Percentiles rank a stretch among this genome's conserved stretches.
phyloP scores from a whole-genome alignment of 139 green algal species.

The Nannochloris sp. region DNA sequence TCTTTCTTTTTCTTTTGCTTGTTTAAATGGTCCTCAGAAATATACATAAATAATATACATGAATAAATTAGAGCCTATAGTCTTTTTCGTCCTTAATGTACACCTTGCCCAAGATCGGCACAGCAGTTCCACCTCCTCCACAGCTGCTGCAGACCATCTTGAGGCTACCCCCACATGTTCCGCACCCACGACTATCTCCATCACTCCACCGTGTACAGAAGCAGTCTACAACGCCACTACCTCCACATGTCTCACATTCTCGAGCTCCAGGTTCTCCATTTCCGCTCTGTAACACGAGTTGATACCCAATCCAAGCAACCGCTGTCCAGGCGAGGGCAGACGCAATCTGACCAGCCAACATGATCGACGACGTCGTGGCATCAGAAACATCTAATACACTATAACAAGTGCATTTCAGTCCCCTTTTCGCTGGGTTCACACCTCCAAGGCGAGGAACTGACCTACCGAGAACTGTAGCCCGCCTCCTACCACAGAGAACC shows the following conservation, averaged over 20 bases:
- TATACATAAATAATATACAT: neutral
- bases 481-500: too few species aligned
- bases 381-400: neutral
- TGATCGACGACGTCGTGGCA: neutral
- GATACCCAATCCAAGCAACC: conserved; percentile 4
- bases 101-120: conserved; percentile 21
- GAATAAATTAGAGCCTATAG: conserved; percentile 1
- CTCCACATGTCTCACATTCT: conserved; percentile 21
- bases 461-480: too few species aligned
- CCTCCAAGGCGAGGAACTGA: too few species aligned
- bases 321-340: conserved; percentile 8
- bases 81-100: conserved; percentile 17
- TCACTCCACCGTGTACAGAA: conserved; percentile 29
- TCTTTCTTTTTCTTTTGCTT: too few species aligned
- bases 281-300: conserved; percentile 1
- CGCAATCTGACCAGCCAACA: neutral
- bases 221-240: conserved; percentile 21
- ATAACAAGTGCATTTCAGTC: neutral
- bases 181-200: conserved; percentile 11
- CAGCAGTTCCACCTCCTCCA: conserved; percentile 22
- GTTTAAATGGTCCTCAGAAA: neutral
- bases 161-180: conserved; percentile 12
- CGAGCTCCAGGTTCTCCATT: neutral
- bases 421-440: too few species aligned
- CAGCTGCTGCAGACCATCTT: conserved; percentile 21